phyloP scores from a whole-genome alignment of 2,329 filamentous ascomycete species.

The Cytospora schulzeri region DNA sequence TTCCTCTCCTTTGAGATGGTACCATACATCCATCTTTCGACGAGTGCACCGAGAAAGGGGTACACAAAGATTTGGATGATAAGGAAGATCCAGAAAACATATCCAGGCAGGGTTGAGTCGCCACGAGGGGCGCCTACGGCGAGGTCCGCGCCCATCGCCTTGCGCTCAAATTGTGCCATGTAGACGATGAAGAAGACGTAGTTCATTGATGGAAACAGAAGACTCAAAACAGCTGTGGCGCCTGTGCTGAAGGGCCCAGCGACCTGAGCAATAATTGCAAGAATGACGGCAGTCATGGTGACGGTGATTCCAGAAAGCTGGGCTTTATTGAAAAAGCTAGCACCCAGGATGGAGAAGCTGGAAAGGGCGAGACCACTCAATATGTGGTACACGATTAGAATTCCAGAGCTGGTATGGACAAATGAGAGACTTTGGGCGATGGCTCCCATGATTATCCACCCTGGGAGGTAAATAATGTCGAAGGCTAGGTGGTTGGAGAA shows the following conservation, averaged over 20 bases:
- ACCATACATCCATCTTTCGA: slow-evolving; percentile 76
- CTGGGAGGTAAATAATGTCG: slow-evolving; percentile 75
- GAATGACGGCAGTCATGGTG: slow-evolving; percentile 70
- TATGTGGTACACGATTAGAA: slow-evolving; percentile 75
- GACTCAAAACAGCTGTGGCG: slow-evolving; percentile 67
- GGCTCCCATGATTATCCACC: slow-evolving; percentile 76
- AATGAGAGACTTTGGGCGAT: slow-evolving; percentile 68
- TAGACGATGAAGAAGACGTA: slow-evolving; percentile 80
- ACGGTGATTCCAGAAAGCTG: slow-evolving; percentile 85
- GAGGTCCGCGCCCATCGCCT: slow-evolving; percentile 63
- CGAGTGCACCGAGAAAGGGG: slow-evolving; percentile 70
- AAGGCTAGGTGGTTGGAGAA: slow-evolving; percentile 80
- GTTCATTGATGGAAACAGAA: slow-evolving; percentile 85
- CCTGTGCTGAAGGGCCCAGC: slow-evolving; percentile 63
- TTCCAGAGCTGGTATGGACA: slow-evolving; percentile 59
- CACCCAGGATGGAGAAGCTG: slow-evolving; percentile 79
- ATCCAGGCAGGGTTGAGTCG: slow-evolving; percentile 58
- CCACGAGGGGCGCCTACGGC: slow-evolving; percentile 62
- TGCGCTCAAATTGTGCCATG: slow-evolving; percentile 74
- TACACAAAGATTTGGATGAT: slow-evolving; percentile 78
- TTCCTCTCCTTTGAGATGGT: slow-evolving; percentile 64
- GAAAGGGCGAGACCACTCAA: slow-evolving; percentile 75
- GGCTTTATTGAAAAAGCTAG: slow-evolving; percentile 81
- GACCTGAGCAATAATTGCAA: slow-evolving; percentile 82
- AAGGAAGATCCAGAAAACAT: slow-evolving; percentile 66